Evolutionary conservation across 257 asterid genomes (phyloP).

Genomic region (Nicotiana obtusifolia): DNA sequence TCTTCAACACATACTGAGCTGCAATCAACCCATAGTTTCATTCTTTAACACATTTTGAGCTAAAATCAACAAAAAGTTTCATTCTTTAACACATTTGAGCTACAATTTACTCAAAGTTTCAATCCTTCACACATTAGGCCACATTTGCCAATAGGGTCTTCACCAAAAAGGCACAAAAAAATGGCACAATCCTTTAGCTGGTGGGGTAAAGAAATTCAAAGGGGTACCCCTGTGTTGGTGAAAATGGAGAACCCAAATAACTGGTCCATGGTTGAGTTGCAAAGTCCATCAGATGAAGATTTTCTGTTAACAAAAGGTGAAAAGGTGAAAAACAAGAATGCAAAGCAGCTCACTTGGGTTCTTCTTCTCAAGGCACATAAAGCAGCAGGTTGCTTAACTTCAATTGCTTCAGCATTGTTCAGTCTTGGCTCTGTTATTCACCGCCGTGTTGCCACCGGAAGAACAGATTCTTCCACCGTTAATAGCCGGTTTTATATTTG

Average conservation of each 20-base stretch:
- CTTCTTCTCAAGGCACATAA: slow-evolving; percentile 81
- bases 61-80: background rate
- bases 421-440: slow-evolving; percentile 57
- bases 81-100: background rate
- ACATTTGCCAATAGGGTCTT: background rate
- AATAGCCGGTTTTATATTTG: slow-evolving; percentile 47
- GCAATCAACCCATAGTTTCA: too few species aligned
- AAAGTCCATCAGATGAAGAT: slow-evolving; percentile 65
- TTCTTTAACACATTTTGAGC: too few species aligned
- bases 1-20: too few species aligned
- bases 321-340: slow-evolving; percentile 79
- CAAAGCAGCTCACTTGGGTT: slow-evolving; percentile 94
- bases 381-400: slow-evolving; percentile 83
- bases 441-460: slow-evolving; percentile 74
- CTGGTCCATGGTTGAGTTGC: slow-evolving; percentile 95
- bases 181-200: slow-evolving; percentile 74
- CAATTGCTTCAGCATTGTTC: slow-evolving; percentile 72
- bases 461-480: slow-evolving; percentile 61
- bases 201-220: slow-evolving; percentile 74
- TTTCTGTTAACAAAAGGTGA: slow-evolving; percentile 40
- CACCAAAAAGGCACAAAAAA: slow-evolving; percentile 20
- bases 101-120: background rate
- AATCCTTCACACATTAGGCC: background rate
- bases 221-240: slow-evolving; percentile 85
- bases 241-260: slow-evolving; percentile 92